Evolutionary conservation across 257 asterid genomes (phyloP), one percentile per base, ranked within the genome.

Genomic region (Solanum bulbocastanum): DNA sequence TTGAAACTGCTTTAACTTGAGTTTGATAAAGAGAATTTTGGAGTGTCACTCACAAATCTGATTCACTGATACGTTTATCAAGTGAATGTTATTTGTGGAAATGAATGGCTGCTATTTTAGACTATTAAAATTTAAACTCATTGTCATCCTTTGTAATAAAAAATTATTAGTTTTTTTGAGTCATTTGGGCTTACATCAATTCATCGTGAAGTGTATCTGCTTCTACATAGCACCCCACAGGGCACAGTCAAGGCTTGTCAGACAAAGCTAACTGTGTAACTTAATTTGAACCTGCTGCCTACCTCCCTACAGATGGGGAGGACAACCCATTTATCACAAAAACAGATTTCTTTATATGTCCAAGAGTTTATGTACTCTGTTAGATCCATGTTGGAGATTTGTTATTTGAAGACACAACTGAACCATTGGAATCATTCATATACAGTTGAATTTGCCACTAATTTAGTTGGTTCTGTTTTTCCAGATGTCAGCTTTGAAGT

Each of bases 401-500:
- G n/a, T 62, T 88, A 84, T 83, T 75, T 86, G 58, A 46, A 88
- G 83, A 69, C 82, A 66, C 33, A 75, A 88, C 84, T 81, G 79
- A 90, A 87, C 86, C 46, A 73, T 74, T 73, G 73, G 83, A 87
- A 87, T 83, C 69, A 87, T 75, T 87, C 42, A 85, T 79, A 49
- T 39, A 49, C 32, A 86, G 32, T 90, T 27, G 32, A 75, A 62
- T 79, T 73, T 37, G 36, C 76, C 30, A 32, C 74, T 32, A 76
- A 86, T 74, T 74, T 46, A 87, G 87, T 58, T 44, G 86, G 79
- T 88, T 79, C 30, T 87, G 35, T 90, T 83, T 74, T 73, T 89
- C 89, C 98, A 96, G 99, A 94, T 95, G 99, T 88, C 99, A 88
- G 99, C 99, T 86, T 90, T 96, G 98, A 95, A 98, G 93, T 91